Evolutionary conservation across 1,139 yeast genomes (phyloP).

Genomic region (Insectozyma bohioensis): DNA sequence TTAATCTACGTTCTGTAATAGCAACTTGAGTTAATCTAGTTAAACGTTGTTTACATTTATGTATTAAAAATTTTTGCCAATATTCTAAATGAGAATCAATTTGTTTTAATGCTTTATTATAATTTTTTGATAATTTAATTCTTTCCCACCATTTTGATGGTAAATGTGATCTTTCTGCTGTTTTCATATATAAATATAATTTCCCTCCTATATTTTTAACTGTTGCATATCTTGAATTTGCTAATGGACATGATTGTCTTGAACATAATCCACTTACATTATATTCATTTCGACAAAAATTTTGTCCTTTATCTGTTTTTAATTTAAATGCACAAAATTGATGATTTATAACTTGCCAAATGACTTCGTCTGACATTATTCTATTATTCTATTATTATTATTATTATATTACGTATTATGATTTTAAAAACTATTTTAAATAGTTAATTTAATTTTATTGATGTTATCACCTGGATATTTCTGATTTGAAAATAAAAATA

Average conservation of each 20-base stretch:
- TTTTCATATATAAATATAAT: constrained; percentile 89
- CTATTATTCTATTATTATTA: neutral
- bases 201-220: constrained; percentile 87
- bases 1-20: constrained; percentile 92
- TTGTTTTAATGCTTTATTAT: constrained; percentile 81
- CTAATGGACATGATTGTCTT: constrained; percentile 93
- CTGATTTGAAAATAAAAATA: constrained; percentile 3
- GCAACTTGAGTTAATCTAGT: constrained; percentile 95
- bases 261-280: constrained; percentile 89
- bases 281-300: constrained; percentile 84
- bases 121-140: constrained; percentile 83
- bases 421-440: too few species aligned
- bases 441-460: too few species aligned
- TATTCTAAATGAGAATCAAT: constrained; percentile 82
- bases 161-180: constrained; percentile 95
- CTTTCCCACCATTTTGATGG: constrained; percentile 96
- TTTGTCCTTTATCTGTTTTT: constrained; percentile 76
- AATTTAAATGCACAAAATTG: constrained; percentile 88
- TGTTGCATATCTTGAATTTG: constrained; percentile 94
- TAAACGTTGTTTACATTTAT: constrained; percentile 93
- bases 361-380: constrained; percentile 57
- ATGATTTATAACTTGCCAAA: constrained; percentile 90
- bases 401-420: neutral
- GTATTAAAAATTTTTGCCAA: constrained; percentile 90
- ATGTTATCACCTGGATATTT: too few species aligned